Evolutionary conservation across 129 eudicot species (phyloP).

Genomic region (Mikania micrantha): DNA sequence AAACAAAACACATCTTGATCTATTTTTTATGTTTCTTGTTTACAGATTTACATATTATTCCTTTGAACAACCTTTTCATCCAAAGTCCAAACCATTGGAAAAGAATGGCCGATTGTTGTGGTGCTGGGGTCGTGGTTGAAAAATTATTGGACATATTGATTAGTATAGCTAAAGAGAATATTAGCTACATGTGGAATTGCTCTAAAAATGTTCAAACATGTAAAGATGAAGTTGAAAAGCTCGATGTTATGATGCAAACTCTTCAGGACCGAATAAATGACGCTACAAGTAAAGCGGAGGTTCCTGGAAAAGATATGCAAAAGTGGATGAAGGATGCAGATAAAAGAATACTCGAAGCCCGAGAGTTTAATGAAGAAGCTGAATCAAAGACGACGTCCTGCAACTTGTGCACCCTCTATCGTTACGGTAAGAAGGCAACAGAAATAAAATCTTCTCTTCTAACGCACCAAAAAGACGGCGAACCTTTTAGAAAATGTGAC

Average conservation of each 20-base stretch:
- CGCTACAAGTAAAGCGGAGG: background rate
- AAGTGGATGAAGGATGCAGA: background rate
- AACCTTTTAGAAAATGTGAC: background rate
- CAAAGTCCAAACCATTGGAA: no score
- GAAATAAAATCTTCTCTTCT: background rate
- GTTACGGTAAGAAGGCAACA: background rate
- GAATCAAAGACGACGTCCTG: constrained; percentile 5
- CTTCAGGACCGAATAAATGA: background rate
- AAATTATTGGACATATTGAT: background rate
- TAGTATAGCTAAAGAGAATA: background rate
- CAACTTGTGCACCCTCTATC: background rate
- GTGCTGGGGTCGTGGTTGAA: no score
- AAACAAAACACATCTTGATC: no score
- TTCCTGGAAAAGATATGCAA: background rate
- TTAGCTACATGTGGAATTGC: background rate
- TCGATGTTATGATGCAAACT: background rate
- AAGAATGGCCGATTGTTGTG: no score
- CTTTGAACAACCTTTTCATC: background rate
- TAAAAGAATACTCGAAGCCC: background rate
- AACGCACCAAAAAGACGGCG: background rate
- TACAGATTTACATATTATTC: background rate
- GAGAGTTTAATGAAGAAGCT: background rate
- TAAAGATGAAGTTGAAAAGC: background rate
- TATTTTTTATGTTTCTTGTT: constrained; percentile 7
- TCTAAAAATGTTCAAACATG: background rate